phyloP scores from a whole-genome alignment of 1,284 basidiomycete genomes.

The Heterobasidion irregulare region DNA sequence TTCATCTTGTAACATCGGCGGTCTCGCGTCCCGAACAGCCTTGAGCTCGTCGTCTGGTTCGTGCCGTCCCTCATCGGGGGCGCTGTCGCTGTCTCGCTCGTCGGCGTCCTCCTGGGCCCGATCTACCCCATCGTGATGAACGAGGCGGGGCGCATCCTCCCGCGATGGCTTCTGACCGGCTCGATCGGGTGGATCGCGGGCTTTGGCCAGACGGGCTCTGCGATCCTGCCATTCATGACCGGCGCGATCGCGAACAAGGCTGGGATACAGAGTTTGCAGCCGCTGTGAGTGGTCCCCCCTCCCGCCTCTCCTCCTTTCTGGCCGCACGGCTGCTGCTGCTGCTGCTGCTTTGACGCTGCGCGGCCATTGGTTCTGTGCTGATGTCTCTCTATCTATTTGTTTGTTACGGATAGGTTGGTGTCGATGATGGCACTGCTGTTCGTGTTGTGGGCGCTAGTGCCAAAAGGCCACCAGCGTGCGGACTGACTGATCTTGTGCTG shows the following conservation, averaged over 20 bases:
- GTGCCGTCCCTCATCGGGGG: conserved; percentile 44
- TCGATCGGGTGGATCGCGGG: conserved; percentile 50
- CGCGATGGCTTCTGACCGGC: conserved; percentile 41
- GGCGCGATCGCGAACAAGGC: conserved; percentile 40
- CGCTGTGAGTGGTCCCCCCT: conserved; percentile 32
- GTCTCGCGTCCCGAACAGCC: conserved; percentile 15
- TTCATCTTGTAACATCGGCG: neutral
- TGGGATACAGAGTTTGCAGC: conserved; percentile 46
- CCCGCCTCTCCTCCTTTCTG: neutral
- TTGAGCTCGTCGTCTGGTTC: conserved; percentile 53
- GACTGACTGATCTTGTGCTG: conserved; percentile 2
- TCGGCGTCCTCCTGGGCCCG: conserved; percentile 44
- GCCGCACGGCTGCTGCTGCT: neutral
- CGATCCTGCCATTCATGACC: conserved; percentile 46
- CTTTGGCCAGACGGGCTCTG: conserved; percentile 44
- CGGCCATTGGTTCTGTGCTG: neutral
- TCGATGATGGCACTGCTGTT: conserved; percentile 36
- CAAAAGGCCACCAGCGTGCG: conserved; percentile 13
- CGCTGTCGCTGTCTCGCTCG: conserved; percentile 43
- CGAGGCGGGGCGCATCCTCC: conserved; percentile 36
- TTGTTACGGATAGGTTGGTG: conserved; percentile 25
- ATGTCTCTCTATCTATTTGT: neutral
- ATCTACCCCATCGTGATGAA: conserved; percentile 50
- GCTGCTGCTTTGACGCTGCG: neutral
- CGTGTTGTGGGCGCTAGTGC: conserved; percentile 34